Base-by-base conservation (phyloP, 805 yeast genomes). In the Myxozyma kluyveri region DNA sequence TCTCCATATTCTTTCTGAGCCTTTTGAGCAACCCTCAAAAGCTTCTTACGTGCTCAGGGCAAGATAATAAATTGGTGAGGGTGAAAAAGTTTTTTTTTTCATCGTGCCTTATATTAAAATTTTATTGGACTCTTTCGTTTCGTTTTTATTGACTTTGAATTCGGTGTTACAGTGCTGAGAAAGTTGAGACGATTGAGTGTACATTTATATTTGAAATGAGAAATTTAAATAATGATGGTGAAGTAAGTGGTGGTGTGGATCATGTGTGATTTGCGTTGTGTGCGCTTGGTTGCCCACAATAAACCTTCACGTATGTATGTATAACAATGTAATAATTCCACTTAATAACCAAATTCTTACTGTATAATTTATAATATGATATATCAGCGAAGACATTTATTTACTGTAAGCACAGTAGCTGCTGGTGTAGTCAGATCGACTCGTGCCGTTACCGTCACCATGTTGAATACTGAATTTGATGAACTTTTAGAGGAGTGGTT, bases 31-130 rank as follows among this genome's bases (percentile, higher is more conserved):
- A 29, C 33, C 33, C 33, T 29, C 33, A 9, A 14, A 29, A 33
- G 39, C 40, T 24, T 45, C 40, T 33, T 38, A 33, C 50, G 50
- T 47, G 50, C 50, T 47, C 50, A 39, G 31, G 50, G 50, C 17
- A 29, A n/a, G 19, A 44, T 39, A 42, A 38, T 39, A 47, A 45
- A 47, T 29, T 29, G 33, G 50, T 32, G 40, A 47, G 18, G 39
- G 39, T 31, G 40, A 47, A 45, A 37, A 19, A 14, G 12, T 29
- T 23, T 27, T 18, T 35, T 14, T 32, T 18, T 2, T 7, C 21
- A 26, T 18, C 3, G 3, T 17, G 29, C 17, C 36, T 12, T 7
- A 6, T 12, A 26, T 36, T 39, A 40, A 43, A 39, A 32, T 47
- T 27, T 47, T 42, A 40, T 43, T 40, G 27, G 36, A 42, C 50